Evolutionary conservation across 768 basidiomycete species (phyloP).

Genomic region (Heimioporus sp.): DNA sequence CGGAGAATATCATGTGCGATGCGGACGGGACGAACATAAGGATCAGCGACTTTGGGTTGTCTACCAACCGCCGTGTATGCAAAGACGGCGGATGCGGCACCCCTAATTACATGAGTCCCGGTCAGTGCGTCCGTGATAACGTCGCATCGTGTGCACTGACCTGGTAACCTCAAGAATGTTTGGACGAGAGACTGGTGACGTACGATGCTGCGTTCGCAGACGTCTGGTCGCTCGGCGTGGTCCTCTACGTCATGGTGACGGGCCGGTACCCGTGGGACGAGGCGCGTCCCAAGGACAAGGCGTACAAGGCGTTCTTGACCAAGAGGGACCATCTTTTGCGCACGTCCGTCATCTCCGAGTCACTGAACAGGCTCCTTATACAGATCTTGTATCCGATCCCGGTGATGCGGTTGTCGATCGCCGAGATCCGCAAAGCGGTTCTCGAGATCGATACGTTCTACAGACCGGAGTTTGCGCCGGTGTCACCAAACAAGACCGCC

Average conservation of each 20-base stretch:
- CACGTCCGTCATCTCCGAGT: slow-evolving; percentile 8
- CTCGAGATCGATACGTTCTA: slow-evolving; percentile 16
- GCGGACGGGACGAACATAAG: slow-evolving; percentile 50
- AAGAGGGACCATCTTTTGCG: slow-evolving; percentile 1
- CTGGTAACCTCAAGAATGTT: slow-evolving; percentile 51
- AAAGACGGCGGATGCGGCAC: slow-evolving; percentile 60
- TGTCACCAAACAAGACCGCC: not conserved
- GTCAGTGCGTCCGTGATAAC: slow-evolving; percentile 37
- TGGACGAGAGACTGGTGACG: slow-evolving; percentile 36
- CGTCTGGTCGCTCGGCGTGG: slow-evolving; percentile 70
- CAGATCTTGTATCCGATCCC: slow-evolving; percentile 16
- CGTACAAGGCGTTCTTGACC: slow-evolving; percentile 2
- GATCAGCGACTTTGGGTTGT: slow-evolving; percentile 79
- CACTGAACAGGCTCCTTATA: slow-evolving; percentile 5
- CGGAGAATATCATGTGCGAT: slow-evolving; percentile 74
- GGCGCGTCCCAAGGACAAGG: slow-evolving; percentile 1
- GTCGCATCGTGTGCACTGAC: slow-evolving; percentile 5
- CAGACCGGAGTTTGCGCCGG: not conserved
- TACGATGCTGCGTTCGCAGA: slow-evolving; percentile 37
- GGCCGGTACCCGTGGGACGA: slow-evolving; percentile 31
- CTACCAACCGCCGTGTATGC: slow-evolving; percentile 43
- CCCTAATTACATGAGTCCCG: slow-evolving; percentile 67
- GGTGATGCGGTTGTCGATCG: slow-evolving; percentile 14
- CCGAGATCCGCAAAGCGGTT: slow-evolving; percentile 15
- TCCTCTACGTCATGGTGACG: slow-evolving; percentile 82